Base-by-base conservation (phyloP, 1,139 yeast genomes). In the Taiozyma sp. region DNA sequence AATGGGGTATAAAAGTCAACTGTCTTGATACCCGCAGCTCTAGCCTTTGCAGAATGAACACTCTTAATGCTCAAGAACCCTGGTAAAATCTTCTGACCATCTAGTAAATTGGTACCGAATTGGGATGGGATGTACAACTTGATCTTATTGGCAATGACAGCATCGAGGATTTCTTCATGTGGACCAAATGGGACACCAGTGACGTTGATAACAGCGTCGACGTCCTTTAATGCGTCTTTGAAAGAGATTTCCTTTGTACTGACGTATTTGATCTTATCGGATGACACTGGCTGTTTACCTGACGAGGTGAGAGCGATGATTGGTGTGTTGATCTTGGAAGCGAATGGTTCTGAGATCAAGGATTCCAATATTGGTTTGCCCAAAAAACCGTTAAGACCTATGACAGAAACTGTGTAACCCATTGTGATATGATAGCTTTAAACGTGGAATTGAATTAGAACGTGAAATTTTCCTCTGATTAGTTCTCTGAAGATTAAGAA, bases 121-220 rank as follows among this genome's bases (percentile, higher is more conserved):
- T 82, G 87, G 4, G 87, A 77, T 40, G 88, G 85, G 51, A 83
- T 73, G 65, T 74, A 81, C 37, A 81, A 59, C 62, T 78, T 76
- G 44, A 82, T 81, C 13, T 63, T 74, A 42, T 75, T 73, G 19
- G 61, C 62, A 8, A 62, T 60, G 3, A 76, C 72, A 6, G 80
- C 73, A 3, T 71, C 68, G 11, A 70, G 54, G 24, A 68, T 46
- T 9, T 60, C 55, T 42, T 54, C 58, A 48, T 65, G 60, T 55
- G 70, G 74, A 39, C 70, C 49, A 6, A 54, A 54, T 3, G 65
- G 58, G 34, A 54, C 40, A n/a, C 68, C 63, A 29, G 71, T 58
- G 47, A 80, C 65, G 54, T 79, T 78, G 56, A 83, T 63, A 28
- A 83, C 64, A 21, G 75, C 82, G 56, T 81, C 84, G 43, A 68